These are phyloP conservation scores for Berkeleyomyces rouxiae DNA, from an alignment of 2,329 filamentous ascomycete species.

Conservation along the genomic window DNA sequence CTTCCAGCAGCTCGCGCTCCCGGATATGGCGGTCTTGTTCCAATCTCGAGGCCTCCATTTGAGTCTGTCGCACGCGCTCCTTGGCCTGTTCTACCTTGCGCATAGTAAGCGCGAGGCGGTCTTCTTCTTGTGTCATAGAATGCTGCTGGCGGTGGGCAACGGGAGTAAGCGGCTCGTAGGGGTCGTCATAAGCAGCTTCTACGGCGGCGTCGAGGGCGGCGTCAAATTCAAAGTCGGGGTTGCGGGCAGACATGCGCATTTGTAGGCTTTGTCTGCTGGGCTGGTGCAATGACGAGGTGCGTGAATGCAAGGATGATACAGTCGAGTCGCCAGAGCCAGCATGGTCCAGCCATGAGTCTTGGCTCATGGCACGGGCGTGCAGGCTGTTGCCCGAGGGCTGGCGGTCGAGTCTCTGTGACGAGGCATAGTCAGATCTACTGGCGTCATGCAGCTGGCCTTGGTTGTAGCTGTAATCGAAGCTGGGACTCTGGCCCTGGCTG, in stretches of 20 bases:
- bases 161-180: constrained; percentile 55
- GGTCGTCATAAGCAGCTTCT: constrained; percentile 88
- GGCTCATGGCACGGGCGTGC: constrained; percentile 46
- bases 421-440: constrained; percentile 7
- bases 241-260: constrained; percentile 49
- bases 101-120: constrained; percentile 28
- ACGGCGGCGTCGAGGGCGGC: constrained; percentile 88
- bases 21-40: constrained; percentile 34
- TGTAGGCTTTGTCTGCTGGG: constrained; percentile 8
- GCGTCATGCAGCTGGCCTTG: constrained; percentile 15
- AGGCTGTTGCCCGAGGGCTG: constrained; percentile 9
- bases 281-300: constrained; percentile 53
- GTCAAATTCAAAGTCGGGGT: constrained; percentile 80
- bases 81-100: constrained; percentile 59
- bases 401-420: constrained; percentile 1
- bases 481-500: constrained; percentile 22
- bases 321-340: constrained; percentile 76
- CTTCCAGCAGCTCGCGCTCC: constrained; percentile 18
- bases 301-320: constrained; percentile 63
- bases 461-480: constrained; percentile 18
- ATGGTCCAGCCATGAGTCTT: constrained; percentile 83
- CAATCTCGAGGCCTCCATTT: constrained; percentile 41
- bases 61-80: constrained; percentile 56
- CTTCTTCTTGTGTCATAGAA: constrained; percentile 25
- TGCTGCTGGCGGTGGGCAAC: constrained; percentile 23